These are phyloP conservation scores for Tulasnella sp. DNA, from an alignment of 768 basidiomycete species.

Conservation along the genomic window DNA sequence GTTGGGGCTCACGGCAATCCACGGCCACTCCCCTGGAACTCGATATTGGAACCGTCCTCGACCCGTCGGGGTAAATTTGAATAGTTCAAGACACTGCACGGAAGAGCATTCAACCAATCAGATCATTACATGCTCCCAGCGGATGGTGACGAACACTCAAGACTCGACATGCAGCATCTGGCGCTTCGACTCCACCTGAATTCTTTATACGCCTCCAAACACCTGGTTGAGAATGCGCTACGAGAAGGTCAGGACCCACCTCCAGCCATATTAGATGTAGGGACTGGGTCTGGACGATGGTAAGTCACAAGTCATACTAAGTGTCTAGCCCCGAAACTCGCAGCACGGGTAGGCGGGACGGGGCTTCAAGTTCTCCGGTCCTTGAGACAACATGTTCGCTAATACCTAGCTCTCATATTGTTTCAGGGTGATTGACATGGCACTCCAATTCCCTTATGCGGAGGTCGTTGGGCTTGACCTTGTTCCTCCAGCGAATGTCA, in stretches of 20 bases:
- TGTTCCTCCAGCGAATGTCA: constrained; percentile 3
- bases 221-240: not conserved
- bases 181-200: constrained; percentile 4
- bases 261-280: constrained; percentile 7
- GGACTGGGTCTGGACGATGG: constrained; percentile 18
- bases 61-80: not conserved
- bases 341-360: too few species aligned
- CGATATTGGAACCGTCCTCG: too few species aligned
- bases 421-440: constrained; percentile 21
- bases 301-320: not conserved
- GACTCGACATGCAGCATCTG: constrained; percentile 14
- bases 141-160: constrained; percentile 14
- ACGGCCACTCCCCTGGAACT: not conserved
- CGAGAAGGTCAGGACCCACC: not conserved
- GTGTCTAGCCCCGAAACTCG: too few species aligned
- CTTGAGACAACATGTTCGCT: not conserved
- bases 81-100: constrained; percentile 11
- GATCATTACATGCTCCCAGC: constrained; percentile 17
- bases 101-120: constrained; percentile 2
- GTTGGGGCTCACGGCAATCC: not conserved
- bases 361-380: too few species aligned
- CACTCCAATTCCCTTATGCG: constrained; percentile 19
- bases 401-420: not conserved
- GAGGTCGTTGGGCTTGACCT: constrained; percentile 22
- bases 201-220: constrained; percentile 1